Conservation (phyloP, 2,329 filamentous ascomycete species). For the Penicillium sumatraense region DNA sequence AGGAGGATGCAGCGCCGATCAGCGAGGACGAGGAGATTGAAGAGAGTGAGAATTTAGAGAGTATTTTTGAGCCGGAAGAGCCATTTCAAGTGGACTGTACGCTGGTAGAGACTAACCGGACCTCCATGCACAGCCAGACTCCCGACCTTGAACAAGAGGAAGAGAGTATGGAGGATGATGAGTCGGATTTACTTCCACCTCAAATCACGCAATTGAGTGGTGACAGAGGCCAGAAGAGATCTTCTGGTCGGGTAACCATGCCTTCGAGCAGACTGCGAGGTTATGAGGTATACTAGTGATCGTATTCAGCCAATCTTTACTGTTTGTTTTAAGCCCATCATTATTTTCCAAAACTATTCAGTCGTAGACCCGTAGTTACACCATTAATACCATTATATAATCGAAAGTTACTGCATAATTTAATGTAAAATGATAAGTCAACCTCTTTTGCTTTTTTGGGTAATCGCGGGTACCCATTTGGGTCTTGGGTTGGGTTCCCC, state of each 20-base stretch:
- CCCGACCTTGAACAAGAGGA: background rate
- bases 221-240: conserved; percentile 4
- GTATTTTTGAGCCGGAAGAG: background rate
- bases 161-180: background rate
- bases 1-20: conserved; percentile 3
- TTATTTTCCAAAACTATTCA: background rate
- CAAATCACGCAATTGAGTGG: conserved; percentile 1
- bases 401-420: conserved; percentile 10
- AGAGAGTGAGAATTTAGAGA: background rate
- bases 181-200: conserved; percentile 3
- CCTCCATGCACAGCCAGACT: background rate
- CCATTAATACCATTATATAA: conserved; percentile 6
- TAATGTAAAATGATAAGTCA: conserved; percentile 8
- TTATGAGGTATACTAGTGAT: conserved; percentile 3
- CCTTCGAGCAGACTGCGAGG: conserved; percentile 6
- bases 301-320: too few species aligned
- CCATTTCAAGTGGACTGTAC: background rate
- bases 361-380: background rate
- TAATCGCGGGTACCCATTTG: conserved; percentile 5
- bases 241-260: conserved; percentile 6
- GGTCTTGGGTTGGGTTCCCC: conserved; percentile 1
- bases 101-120: background rate
- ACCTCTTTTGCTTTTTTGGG: conserved; percentile 8
- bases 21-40: conserved; percentile 1
- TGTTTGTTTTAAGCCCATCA: background rate